Base-by-base conservation (phyloP, 345 rosid genomes). In the Citrus maxima region DNA sequence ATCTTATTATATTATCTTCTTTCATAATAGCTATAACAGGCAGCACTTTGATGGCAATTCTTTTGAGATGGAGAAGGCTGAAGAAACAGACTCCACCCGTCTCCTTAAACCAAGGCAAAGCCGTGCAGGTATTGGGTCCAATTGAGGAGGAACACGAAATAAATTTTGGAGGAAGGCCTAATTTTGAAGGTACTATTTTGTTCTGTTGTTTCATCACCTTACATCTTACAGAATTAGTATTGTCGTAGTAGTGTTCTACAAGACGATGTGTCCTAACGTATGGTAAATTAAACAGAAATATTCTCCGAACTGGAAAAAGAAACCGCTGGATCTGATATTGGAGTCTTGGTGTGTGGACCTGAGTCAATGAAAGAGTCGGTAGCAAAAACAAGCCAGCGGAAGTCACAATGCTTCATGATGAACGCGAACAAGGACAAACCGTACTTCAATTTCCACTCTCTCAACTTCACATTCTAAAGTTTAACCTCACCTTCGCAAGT, bases 261-360 rank as follows among this genome's bases (percentile, higher is more conserved):
- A 16, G 13, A n/a, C 30, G 14, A 4, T 6, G 4, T 32, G 59
- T 70, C 64, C 70, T 49, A 35, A 79, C 56, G 24, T 3, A 1
- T 77, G 54, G 67, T 30, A 19, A 40, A 82, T 71, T 60, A 46
- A 62, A 65, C 85, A 95, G 97, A 95, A 63, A 58, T 89, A 38
- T 86, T 93, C 61, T 81, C 78, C 60, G 82, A 83, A 84, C 89
- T 91, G 73, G 69, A 69, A 70, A 79, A 67, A 75, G 91, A 86
- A 80, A 70, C 77, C 25, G 85, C 84, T 46, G 95, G 82, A 68
- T 82, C 87, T 19, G 82, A 88, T 62, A 68, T 86, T 4, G 96
- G 95, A 84, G 93, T 93, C 16, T 72, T 95, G 73, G 98, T 95
- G 49, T 93, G 97, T 61, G 97, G 97, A 84, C 98, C 96, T 13